Conservation (phyloP, 2,329 filamentous ascomycete species). For the Epicoccum sorghinum region DNA sequence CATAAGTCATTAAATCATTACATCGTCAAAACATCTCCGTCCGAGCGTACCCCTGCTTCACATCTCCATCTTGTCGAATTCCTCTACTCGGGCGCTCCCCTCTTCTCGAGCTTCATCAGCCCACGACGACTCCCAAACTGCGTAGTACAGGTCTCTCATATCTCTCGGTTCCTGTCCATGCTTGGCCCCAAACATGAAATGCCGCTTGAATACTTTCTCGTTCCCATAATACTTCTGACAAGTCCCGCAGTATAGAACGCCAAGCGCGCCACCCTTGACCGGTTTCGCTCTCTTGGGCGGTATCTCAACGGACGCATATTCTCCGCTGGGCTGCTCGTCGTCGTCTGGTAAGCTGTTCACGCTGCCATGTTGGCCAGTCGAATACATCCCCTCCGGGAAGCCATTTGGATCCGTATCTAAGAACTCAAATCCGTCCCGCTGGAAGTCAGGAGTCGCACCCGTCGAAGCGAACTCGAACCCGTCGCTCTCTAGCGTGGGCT, state of each 20-base stretch:
- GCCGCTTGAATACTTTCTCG: constrained; percentile 17
- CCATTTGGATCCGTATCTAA: background rate
- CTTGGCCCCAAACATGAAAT: constrained; percentile 13
- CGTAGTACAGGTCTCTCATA: constrained; percentile 14
- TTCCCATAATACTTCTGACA: constrained; percentile 17
- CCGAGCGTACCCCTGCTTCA: background rate
- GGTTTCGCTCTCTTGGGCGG: background rate
- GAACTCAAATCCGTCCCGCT: constrained; percentile 4
- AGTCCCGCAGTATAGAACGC: constrained; percentile 14
- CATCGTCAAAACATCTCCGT: background rate
- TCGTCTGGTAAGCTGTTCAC: background rate
- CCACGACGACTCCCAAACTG: constrained; percentile 12
- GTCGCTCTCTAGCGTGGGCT: constrained; percentile 11
- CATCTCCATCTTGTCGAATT: constrained; percentile 7
- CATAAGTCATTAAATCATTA: constrained; percentile 3
- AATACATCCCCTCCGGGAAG: background rate
- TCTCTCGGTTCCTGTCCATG: constrained; percentile 12
- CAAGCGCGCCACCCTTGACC: constrained; percentile 3
- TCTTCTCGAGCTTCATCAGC: constrained; percentile 2
- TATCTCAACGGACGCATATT: background rate
- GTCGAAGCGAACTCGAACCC: constrained; percentile 10
- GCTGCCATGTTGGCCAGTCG: constrained; percentile 4
- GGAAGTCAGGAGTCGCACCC: background rate
- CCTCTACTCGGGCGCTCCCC: background rate
- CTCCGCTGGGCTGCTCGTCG: constrained; percentile 6